Evolutionary conservation across 306 rosid genomes (phyloP).

Genomic region (Quercus rubra): DNA sequence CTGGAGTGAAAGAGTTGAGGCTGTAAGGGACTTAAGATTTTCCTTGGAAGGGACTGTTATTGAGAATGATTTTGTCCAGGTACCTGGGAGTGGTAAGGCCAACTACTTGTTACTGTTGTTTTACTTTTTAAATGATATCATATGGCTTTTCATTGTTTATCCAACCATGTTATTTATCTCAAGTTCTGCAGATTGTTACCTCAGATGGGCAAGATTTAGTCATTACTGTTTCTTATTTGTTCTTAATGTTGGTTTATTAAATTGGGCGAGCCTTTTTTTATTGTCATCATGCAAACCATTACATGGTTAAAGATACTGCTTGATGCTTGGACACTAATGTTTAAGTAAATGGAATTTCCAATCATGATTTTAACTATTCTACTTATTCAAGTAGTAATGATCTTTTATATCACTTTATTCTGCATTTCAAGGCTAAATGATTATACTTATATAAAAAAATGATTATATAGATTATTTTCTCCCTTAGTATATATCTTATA

Average conservation of each 20-base stretch:
- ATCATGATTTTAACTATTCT: not conserved
- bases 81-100: conserved; percentile 45
- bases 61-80: conserved; percentile 30
- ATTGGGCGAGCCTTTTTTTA: not conserved
- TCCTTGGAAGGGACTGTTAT: conserved; percentile 68
- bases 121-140: conserved; percentile 11
- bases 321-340: conserved; percentile 8
- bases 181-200: not conserved
- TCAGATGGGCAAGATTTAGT: not conserved
- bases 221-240: not conserved
- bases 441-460: not conserved
- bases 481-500: too few species aligned
- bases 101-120: conserved; percentile 3
- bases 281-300: not conserved
- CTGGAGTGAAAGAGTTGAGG: conserved; percentile 88
- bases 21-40: conserved; percentile 64
- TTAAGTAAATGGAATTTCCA: not conserved
- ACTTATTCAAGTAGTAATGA: conserved; percentile 2
- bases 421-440: not conserved
- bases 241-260: not conserved
- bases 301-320: not conserved
- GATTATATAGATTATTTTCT: too few species aligned
- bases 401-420: not conserved
- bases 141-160: conserved; percentile 1
- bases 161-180: not conserved